These are phyloP conservation scores for Cucumis melo DNA, from an alignment of 306 rosid genomes.

Conservation along the genomic window DNA sequence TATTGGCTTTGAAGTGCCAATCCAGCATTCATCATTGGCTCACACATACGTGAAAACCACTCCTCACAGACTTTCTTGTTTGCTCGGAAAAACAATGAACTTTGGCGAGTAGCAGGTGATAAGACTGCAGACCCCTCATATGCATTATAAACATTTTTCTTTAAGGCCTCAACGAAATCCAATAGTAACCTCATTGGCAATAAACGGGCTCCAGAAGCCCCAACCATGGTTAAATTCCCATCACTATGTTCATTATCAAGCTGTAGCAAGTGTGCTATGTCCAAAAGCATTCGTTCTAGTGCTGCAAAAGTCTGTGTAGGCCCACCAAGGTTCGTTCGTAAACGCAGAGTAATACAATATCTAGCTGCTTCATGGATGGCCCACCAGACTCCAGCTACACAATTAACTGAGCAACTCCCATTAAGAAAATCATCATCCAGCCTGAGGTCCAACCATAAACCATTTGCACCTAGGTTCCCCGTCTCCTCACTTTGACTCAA, in stretches of 20 bases:
- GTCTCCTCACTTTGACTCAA: constrained; percentile 56
- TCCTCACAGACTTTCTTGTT: constrained; percentile 96
- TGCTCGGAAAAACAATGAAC: constrained; percentile 88
- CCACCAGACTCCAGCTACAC: constrained; percentile 95
- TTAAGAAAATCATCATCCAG: constrained; percentile 67
- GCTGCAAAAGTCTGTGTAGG: constrained; percentile 98
- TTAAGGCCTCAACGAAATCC: constrained; percentile 84
- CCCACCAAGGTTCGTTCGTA: constrained; percentile 93
- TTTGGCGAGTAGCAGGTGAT: constrained; percentile 61
- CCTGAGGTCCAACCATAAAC: constrained; percentile 53
- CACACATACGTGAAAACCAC: constrained; percentile 99
- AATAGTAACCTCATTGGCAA: constrained; percentile 82
- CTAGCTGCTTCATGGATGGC: constrained; percentile 89
- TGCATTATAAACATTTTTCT: constrained; percentile 92
- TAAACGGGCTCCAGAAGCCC: constrained; percentile 88
- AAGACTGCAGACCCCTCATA: constrained; percentile 85
- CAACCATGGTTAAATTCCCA: constrained; percentile 85
- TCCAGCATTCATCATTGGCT: constrained; percentile 98
- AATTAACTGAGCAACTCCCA: constrained; percentile 59
- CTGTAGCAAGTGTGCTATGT: constrained; percentile 66
- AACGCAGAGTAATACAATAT: constrained; percentile 72
- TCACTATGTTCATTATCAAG: constrained; percentile 80
- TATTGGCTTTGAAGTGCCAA: constrained; percentile 81
- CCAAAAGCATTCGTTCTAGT: constrained; percentile 89
- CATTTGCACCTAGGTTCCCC: constrained; percentile 34